phyloP scores from a whole-genome alignment of 2,329 filamentous ascomycete genomes.

The Fusarium gaditjirri region DNA sequence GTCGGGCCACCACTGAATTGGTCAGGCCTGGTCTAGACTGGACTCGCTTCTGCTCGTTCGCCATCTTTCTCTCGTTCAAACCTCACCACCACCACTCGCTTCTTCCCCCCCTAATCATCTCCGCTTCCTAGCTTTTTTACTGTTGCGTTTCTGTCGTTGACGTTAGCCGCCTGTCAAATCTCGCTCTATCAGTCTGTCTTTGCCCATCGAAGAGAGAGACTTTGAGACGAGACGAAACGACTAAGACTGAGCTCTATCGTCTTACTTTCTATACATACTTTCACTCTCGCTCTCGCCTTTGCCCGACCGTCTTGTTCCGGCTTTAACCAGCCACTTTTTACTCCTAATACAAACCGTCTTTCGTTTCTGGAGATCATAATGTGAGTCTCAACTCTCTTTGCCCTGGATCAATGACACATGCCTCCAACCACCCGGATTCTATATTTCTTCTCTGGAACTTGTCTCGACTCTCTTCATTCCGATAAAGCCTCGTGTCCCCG shows the following conservation, averaged over 20 bases:
- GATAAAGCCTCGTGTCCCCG: conserved; percentile 37
- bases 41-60: conserved; percentile 29
- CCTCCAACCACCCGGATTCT: conserved; percentile 46
- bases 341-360: conserved; percentile 42
- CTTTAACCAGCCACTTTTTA: conserved; percentile 41
- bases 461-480: conserved; percentile 15
- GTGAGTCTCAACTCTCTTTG: conserved; percentile 50
- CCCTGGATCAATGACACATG: conserved; percentile 43
- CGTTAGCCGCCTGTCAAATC: conserved; percentile 28
- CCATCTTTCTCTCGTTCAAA: conserved; percentile 40
- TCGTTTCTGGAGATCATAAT: conserved; percentile 49
- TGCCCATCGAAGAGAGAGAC: conserved; percentile 7
- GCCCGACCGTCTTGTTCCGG: conserved; percentile 38
- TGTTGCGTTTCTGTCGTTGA: conserved; percentile 38
- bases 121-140: conserved; percentile 20
- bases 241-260: conserved; percentile 1
- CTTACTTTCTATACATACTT: conserved; percentile 26
- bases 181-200: conserved; percentile 11
- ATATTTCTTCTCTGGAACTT: conserved; percentile 18
- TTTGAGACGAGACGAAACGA: background rate
- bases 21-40: conserved; percentile 1
- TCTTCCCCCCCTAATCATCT: conserved; percentile 37
- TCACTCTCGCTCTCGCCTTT: conserved; percentile 35
- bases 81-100: conserved; percentile 40
- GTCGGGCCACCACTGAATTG: conserved; percentile 34